Base-by-base conservation (phyloP, 306 rosid genomes). In the Argentina anserina region DNA sequence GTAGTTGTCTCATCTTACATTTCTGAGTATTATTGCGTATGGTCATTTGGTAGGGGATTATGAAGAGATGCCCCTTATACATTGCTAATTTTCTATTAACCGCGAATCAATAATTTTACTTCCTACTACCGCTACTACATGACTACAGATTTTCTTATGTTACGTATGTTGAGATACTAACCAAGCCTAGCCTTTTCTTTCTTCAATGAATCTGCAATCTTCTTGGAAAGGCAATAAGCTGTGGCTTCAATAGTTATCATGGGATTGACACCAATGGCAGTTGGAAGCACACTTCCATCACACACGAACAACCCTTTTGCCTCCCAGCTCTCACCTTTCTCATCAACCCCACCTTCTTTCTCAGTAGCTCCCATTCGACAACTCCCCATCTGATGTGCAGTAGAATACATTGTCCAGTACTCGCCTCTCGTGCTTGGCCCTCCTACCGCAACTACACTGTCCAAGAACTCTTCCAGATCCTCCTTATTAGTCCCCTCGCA, bases 181-280 rank as follows among this genome's bases (percentile, higher is more conserved):
- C 10, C 42, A 49, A 31, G 18, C 50, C 3, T 21, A 28, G 36
- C 34, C 8, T 71, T 58, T 23, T 74, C 36, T 26, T 52, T 80
- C 46, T 75, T 69, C 70, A 94, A 71, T 71, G 89, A 84, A 29
- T 87, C 83, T 2, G 86, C 96, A 73, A 94, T 91, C 80, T 76
- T 89, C 46, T 59, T 88, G 63, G 97, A 79, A 80, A 94, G 82
- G 70, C 96, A 94, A 67, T 89, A 94, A 26, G 97, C 88, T 6
- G 95, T 94, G 76, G 99, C 80, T 81, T 91, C 76, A 23, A 94
- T 91, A 45, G 99, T 91, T 65, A 94, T 59, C 99, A 94, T 94
- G n/a, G 99, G 99, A 65, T 94, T 94, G 50, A 91, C 92, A 25
- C 99, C 99, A 84, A 88, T 15, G 26, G 97, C 99, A 61, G 75